These are phyloP conservation scores for Solanum neorickii DNA, from an alignment of 257 asterid genomes.

Conservation along the genomic window DNA sequence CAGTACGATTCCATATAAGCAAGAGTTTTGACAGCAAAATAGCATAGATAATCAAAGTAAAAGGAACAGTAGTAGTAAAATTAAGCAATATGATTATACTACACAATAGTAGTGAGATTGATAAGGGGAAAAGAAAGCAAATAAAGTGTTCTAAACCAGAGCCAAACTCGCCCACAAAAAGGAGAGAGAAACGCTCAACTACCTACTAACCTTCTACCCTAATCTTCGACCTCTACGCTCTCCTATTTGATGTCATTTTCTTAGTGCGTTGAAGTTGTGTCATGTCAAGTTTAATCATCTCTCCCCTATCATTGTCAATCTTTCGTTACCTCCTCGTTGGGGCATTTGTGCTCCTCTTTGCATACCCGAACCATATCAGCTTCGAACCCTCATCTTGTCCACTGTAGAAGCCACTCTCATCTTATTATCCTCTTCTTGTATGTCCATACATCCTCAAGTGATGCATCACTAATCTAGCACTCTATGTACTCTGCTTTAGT, in stretches of 20 bases:
- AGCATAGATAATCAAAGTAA: not conserved
- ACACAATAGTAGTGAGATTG: not conserved
- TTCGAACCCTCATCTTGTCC: not conserved
- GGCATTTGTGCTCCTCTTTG: not conserved
- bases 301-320: not conserved
- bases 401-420: not conserved
- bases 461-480: not conserved
- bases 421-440: not conserved
- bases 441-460: not conserved
- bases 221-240: not conserved
- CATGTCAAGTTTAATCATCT: not conserved
- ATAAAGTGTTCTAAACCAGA: not conserved
- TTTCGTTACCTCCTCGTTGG: not conserved
- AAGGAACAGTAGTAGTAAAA: not conserved
- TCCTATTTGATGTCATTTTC: not conserved
- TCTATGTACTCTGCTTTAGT: not conserved
- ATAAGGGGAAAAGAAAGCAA: not conserved
- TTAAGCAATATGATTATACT: not conserved
- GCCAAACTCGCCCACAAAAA: not conserved
- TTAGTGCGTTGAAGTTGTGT: not conserved
- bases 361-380: not conserved
- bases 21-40: not conserved
- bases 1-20: not conserved
- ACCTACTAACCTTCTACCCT: not conserved
- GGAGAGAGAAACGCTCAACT: not conserved